These are phyloP conservation scores for Rhizopogon roseolus DNA, from an alignment of 768 basidiomycete genomes.

Conservation along the genomic window DNA sequence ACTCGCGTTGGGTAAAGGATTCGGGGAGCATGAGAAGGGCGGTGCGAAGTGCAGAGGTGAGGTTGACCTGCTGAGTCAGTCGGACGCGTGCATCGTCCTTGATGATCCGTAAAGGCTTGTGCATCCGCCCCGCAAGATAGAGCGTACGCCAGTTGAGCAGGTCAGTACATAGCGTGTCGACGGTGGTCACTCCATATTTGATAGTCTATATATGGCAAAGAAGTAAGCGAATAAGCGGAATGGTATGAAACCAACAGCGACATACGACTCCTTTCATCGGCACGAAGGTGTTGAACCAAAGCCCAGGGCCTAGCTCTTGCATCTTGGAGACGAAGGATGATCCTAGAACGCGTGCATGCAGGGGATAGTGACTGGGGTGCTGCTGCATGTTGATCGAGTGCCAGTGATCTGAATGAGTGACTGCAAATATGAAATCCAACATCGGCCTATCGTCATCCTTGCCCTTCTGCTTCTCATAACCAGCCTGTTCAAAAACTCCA, in stretches of 20 bases:
- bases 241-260: slow-evolving; percentile 13
- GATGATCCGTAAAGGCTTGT: slow-evolving; percentile 94
- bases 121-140: slow-evolving; percentile 94
- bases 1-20: slow-evolving; percentile 73
- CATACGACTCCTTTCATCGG: slow-evolving; percentile 80
- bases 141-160: slow-evolving; percentile 89
- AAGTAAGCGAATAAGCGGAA: not conserved
- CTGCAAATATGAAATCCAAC: slow-evolving; percentile 96
- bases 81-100: slow-evolving; percentile 89
- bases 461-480: slow-evolving; percentile 43
- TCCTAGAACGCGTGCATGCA: slow-evolving; percentile 82
- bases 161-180: slow-evolving; percentile 86
- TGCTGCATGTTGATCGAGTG: slow-evolving; percentile 95
- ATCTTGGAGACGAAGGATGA: slow-evolving; percentile 75
- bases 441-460: slow-evolving; percentile 52
- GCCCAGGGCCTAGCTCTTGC: slow-evolving; percentile 74
- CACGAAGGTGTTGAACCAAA: slow-evolving; percentile 96
- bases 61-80: slow-evolving; percentile 90
- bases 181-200: slow-evolving; percentile 95
- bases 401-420: slow-evolving; percentile 89
- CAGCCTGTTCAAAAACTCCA: slow-evolving; percentile 91
- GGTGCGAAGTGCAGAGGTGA: slow-evolving; percentile 85
- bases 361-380: slow-evolving; percentile 85
- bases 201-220: slow-evolving; percentile 54
- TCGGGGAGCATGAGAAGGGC: slow-evolving; percentile 82